A percentile compares a stretch with the other conserved stretches of the same genome.
Conservation (phyloP, 1,139 yeast genomes). For the Keqinozyma sinolaborantium region DNA sequence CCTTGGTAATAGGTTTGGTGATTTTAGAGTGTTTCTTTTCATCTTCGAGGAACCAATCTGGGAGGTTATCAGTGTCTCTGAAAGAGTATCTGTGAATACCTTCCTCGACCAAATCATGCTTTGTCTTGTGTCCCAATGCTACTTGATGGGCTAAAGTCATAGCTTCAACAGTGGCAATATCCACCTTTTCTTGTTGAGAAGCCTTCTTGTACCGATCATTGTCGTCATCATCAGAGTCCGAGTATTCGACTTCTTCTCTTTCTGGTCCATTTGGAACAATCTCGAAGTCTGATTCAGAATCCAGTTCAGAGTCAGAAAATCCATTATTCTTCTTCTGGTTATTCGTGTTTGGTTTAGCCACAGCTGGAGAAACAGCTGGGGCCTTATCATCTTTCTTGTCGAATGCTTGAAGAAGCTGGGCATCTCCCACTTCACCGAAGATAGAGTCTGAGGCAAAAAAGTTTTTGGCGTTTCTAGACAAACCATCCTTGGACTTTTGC, state of each 20-base stretch:
- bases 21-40: conserved; percentile 84
- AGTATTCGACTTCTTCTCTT: conserved; percentile 35
- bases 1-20: conserved; percentile 90
- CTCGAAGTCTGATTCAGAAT: conserved; percentile 47
- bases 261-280: conserved; percentile 45
- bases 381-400: conserved; percentile 4
- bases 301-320: conserved; percentile 14
- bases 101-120: conserved; percentile 81
- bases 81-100: conserved; percentile 90
- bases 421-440: conserved; percentile 62
- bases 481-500: conserved; percentile 45
- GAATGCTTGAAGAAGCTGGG: conserved; percentile 28
- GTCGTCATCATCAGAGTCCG: conserved; percentile 44
- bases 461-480: conserved; percentile 70
- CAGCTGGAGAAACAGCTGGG: conserved; percentile 6
- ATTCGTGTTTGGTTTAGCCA: conserved; percentile 1
- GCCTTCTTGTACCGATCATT: conserved; percentile 30
- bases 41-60: conserved; percentile 95
- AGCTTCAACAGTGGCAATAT: conserved; percentile 89
- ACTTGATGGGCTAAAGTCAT: conserved; percentile 97
- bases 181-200: conserved; percentile 61
- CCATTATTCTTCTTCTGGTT: conserved; percentile 7
- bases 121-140: conserved; percentile 82
- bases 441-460: conserved; percentile 76
- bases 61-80: conserved; percentile 85